These are phyloP conservation scores for Coemansia sp. DNA, from an alignment of 192 early-diverging fungal species.

Conservation along the genomic window DNA sequence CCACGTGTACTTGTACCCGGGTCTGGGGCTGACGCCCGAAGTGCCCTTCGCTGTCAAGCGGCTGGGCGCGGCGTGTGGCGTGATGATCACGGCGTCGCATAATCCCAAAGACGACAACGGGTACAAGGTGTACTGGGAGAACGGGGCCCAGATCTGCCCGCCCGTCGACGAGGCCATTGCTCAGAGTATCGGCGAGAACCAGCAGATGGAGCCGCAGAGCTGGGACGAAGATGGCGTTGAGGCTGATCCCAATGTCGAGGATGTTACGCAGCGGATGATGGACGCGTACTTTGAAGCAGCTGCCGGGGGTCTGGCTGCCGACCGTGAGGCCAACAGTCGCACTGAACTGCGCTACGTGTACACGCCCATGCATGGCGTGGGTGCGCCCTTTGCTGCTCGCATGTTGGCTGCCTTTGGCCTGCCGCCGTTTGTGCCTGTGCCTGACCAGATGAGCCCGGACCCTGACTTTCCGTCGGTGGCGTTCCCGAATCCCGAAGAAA, in stretches of 20 bases:
- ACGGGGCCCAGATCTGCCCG: conserved; percentile 90
- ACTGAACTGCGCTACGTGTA: conserved; percentile 68
- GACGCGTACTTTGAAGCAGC: conserved; percentile 73
- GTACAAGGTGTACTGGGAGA: conserved; percentile 88
- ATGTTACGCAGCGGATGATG: conserved; percentile 64
- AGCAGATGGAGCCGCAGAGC: conserved; percentile 50
- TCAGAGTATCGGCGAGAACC: conserved; percentile 70
- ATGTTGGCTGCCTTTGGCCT: conserved; percentile 74
- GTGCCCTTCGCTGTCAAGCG: conserved; percentile 83
- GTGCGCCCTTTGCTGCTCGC: conserved; percentile 70
- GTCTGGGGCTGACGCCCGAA: conserved; percentile 82
- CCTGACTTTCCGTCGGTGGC: conserved; percentile 91
- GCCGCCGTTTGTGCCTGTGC: conserved; percentile 64
- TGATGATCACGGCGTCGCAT: conserved; percentile 97
- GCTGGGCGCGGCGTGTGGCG: conserved; percentile 73
- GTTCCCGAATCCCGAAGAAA: conserved; percentile 89
- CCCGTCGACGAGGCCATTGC: conserved; percentile 86
- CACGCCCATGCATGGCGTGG: conserved; percentile 97
- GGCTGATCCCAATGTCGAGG: conserved; percentile 54
- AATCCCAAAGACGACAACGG: conserved; percentile 96
- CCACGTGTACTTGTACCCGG: conserved; percentile 76
- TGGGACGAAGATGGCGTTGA: conserved; percentile 71
- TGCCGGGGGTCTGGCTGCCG: conserved; percentile 34
- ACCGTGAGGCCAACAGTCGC: conserved; percentile 12
- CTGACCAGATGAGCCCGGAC: conserved; percentile 77